These are phyloP conservation scores for Lichtheimia corymbifera DNA, from an alignment of 371 early-diverging fungal species.

Conservation along the genomic window DNA sequence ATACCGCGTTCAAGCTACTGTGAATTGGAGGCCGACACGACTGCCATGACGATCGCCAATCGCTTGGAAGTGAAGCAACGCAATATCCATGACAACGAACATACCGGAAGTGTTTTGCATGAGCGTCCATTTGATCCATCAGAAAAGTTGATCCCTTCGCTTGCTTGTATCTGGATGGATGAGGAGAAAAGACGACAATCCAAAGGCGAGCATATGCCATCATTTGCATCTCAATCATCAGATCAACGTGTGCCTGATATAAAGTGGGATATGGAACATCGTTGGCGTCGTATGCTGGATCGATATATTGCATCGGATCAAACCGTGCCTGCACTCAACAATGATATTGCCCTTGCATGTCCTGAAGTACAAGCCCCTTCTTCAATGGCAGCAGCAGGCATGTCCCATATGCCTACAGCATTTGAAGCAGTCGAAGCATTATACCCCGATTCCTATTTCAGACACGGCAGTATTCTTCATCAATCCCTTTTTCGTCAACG, in stretches of 20 bases:
- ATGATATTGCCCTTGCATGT: neutral
- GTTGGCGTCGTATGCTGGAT: constrained; percentile 16
- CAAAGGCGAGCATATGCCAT: constrained; percentile 19
- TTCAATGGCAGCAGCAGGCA: neutral
- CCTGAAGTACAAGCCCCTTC: neutral
- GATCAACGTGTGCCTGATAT: constrained; percentile 9
- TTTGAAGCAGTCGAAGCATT: constrained; percentile 51
- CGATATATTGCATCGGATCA: neutral
- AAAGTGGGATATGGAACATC: constrained; percentile 24
- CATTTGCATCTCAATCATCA: neutral
- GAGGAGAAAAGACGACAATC: constrained; percentile 23
- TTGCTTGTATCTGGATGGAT: constrained; percentile 62
- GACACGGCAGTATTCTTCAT: neutral
- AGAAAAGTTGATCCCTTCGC: constrained; percentile 56
- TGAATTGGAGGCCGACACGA: constrained; percentile 79
- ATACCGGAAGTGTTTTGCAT: neutral
- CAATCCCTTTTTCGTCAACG: constrained; percentile 25
- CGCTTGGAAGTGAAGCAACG: constrained; percentile 62
- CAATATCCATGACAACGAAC: constrained; percentile 35
- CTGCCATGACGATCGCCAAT: constrained; percentile 68
- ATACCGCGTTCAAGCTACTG: constrained; percentile 59
- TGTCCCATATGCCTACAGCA: constrained; percentile 36
- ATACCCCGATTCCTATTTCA: constrained; percentile 28
- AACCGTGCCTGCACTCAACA: neutral
- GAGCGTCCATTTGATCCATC: neutral